phyloP scores from a whole-genome alignment of 257 asterid species.

The Fraxinus anomala region DNA sequence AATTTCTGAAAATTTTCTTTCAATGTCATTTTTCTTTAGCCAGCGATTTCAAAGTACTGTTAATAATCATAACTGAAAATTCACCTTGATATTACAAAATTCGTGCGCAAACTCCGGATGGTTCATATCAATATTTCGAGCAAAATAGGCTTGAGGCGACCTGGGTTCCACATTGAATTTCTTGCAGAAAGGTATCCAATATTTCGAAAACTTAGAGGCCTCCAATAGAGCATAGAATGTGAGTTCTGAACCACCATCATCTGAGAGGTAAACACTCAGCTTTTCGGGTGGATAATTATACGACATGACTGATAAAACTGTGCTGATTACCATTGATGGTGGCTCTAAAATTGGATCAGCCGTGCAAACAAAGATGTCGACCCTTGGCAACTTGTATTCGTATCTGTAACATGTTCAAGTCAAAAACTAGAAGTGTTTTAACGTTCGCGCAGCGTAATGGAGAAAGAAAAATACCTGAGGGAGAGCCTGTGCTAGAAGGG shows the following conservation, averaged over 20 bases:
- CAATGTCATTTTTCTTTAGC: not conserved
- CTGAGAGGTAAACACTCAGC: constrained; percentile 53
- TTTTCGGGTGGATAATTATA: constrained; percentile 51
- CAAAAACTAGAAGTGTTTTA: not conserved
- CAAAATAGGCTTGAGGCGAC: constrained; percentile 49
- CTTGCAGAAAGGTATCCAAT: constrained; percentile 63
- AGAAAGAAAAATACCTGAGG: constrained; percentile 31
- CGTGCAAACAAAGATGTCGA: constrained; percentile 60
- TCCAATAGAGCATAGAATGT: constrained; percentile 59
- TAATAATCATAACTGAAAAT: not conserved
- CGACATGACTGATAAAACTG: constrained; percentile 50
- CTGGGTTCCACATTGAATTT: constrained; percentile 50
- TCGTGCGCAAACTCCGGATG: constrained; percentile 33
- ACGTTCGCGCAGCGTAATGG: not conserved
- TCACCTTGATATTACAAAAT: constrained; percentile 45
- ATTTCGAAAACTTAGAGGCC: constrained; percentile 41
- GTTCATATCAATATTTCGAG: constrained; percentile 2
- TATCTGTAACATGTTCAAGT: constrained; percentile 28
- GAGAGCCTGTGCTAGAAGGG: constrained; percentile 57
- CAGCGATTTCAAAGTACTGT: not conserved
- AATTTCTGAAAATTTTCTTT: constrained; percentile 40
- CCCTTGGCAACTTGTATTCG: constrained; percentile 41
- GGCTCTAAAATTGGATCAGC: constrained; percentile 61
- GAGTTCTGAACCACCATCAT: constrained; percentile 60
- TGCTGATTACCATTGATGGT: constrained; percentile 48